These are phyloP conservation scores for Eucalyptus coolabah DNA, from an alignment of 345 rosid species.

Conservation along the genomic window DNA sequence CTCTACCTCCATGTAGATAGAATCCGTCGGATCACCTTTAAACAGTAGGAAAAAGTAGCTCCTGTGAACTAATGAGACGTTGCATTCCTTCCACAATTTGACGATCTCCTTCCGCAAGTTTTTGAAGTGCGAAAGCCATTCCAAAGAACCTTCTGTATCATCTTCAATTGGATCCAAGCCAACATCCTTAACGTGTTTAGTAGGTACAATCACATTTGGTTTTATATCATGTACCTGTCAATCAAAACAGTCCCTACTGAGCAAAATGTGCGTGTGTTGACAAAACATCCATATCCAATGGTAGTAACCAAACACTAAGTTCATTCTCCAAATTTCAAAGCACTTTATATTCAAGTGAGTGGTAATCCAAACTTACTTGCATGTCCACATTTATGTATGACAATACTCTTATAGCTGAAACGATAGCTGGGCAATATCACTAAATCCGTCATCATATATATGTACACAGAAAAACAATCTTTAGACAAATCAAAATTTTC, in stretches of 20 bases:
- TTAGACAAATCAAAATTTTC: background rate
- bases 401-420: background rate
- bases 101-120: conserved; percentile 51
- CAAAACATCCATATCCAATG: background rate
- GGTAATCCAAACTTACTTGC: background rate
- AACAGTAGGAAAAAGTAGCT: background rate
- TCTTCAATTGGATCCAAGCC: conserved; percentile 69
- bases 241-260: background rate
- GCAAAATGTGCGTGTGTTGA: background rate
- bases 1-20: conserved; percentile 84
- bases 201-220: conserved; percentile 1
- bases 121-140: conserved; percentile 55
- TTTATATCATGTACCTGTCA: conserved; percentile 36
- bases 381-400: background rate
- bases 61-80: no score
- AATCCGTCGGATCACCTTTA: conserved; percentile 25
- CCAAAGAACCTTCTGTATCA: conserved; percentile 11
- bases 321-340: background rate
- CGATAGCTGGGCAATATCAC: background rate
- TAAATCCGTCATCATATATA: rapidly evolving
- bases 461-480: background rate
- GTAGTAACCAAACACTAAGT: rapidly evolving
- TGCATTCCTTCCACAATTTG: background rate
- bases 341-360: background rate
- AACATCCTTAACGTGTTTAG: conserved; percentile 44